Base-by-base conservation (phyloP, 2,329 filamentous ascomycete genomes). In the Aureobasidium leucospermi region DNA sequence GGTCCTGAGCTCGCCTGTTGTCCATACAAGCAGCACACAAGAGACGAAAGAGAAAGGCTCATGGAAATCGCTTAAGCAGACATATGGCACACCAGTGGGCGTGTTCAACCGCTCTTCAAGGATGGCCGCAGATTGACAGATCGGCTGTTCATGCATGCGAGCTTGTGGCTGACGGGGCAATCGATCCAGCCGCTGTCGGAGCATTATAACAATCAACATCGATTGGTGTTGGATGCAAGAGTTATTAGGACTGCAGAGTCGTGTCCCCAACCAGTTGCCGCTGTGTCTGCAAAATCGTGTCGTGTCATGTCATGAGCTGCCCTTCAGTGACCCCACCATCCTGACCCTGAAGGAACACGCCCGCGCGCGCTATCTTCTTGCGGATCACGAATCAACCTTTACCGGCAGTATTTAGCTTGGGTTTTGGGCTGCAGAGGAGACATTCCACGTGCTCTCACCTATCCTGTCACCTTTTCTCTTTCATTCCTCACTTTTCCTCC, bases 381-480 rank as follows among this genome's bases (percentile, higher is more conserved):
- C 34, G 41, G 31, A 42, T 38, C 41, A 57, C 52, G 55, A 47
- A 58, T 39, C 55, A 48, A 56, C 52, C 52, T 56, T 56, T 56
- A 56, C 41, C 52, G 43, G 42, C 55, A 48, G 42, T 48, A 38
- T 56, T 23, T 58, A 48, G 55, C 55, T 58, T 48, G 34, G 4
- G n/a, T 36, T 23, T 48, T 58, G 42, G 42, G 55, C 55, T 47
- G 52, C 39, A 57, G 32, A 57, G 41, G 15, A 45, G 52, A 46
- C 55, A 58, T 48, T 58, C 55, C 55, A 47, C 55, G 55, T 58
- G 55, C 55, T 58, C 52, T 15, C 41, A 8, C 16, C 49, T 16
- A 28, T 29, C 47, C 16, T 34, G 19, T 57, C 52, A 43, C 39
- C n/a, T 55, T 34, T 19, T 19, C 39, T 13, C n/a, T 55, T 38